These are phyloP conservation scores for Pythium dissimile DNA, from an alignment of 352 stramenopile genomes.

Conservation along the genomic window DNA sequence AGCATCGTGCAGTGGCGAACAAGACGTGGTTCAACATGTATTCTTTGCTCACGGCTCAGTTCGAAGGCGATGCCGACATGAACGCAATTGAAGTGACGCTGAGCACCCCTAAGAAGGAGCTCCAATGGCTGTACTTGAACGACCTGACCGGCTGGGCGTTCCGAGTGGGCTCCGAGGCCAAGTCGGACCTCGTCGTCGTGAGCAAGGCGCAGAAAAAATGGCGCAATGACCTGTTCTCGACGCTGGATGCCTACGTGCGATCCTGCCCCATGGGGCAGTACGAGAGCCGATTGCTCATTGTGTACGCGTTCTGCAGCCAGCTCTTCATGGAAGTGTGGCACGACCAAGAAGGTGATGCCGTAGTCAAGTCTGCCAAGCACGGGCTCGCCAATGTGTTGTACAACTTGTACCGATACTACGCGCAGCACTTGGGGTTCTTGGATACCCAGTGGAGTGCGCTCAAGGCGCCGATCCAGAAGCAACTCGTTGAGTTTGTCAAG, in stretches of 20 bases:
- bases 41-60: conserved; percentile 75
- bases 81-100: not conserved
- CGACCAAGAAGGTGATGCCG: conserved; percentile 1
- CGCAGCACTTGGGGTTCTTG: conserved; percentile 84
- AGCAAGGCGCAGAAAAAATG: conserved; percentile 56
- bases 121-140: conserved; percentile 63
- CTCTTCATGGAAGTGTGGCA: conserved; percentile 78
- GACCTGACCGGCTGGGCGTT: conserved; percentile 67
- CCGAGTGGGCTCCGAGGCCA: conserved; percentile 1
- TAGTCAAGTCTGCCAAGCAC: conserved; percentile 27
- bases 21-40: conserved; percentile 91
- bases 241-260: conserved; percentile 90
- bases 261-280: conserved; percentile 90
- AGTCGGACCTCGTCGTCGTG: not conserved
- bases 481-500: conserved; percentile 98
- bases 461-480: conserved; percentile 93
- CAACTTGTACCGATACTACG: conserved; percentile 95
- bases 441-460: conserved; percentile 84
- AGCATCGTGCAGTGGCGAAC: conserved; percentile 65
- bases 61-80: conserved; percentile 39
- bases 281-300: conserved; percentile 82
- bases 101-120: conserved; percentile 19
- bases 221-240: conserved; percentile 82
- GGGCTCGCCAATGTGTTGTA: conserved; percentile 88
- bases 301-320: conserved; percentile 87